These are phyloP conservation scores for Wickerhamomyces sp. DNA, from an alignment of 1,139 yeast species.

Conservation along the genomic window DNA sequence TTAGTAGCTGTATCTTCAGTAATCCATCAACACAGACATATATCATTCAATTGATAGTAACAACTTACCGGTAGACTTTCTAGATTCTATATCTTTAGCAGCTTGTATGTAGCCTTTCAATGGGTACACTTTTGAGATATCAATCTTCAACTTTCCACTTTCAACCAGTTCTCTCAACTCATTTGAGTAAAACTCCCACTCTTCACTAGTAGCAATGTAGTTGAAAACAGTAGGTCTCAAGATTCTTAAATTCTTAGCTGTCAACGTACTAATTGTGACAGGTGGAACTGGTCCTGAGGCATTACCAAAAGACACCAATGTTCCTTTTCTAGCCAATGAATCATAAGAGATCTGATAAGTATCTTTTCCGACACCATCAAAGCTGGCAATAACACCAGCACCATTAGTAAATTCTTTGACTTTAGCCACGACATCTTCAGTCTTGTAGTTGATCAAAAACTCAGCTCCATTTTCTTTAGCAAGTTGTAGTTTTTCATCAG, in stretches of 20 bases:
- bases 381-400: conserved; percentile 67
- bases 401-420: conserved; percentile 68
- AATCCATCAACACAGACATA: no score
- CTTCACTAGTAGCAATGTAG: conserved; percentile 51
- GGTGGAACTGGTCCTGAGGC: conserved; percentile 86
- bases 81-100: conserved; percentile 60
- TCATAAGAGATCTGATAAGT: conserved; percentile 63
- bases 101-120: conserved; percentile 63
- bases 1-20: no score
- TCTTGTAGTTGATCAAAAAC: conserved; percentile 53
- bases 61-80: conserved; percentile 77
- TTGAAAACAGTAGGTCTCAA: conserved; percentile 59
- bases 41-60: conserved; percentile 47
- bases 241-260: conserved; percentile 59
- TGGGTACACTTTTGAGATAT: conserved; percentile 52
- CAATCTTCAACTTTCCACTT: conserved; percentile 47
- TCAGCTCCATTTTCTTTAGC: conserved; percentile 78
- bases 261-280: conserved; percentile 42
- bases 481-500: conserved; percentile 54
- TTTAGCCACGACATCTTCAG: conserved; percentile 51
- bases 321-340: conserved; percentile 66
- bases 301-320: conserved; percentile 75
- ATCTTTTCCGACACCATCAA: conserved; percentile 81
- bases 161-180: conserved; percentile 42
- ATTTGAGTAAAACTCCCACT: conserved; percentile 51